phyloP scores from a whole-genome alignment of 148 eudicot species.

The Simmondsia chinensis region DNA sequence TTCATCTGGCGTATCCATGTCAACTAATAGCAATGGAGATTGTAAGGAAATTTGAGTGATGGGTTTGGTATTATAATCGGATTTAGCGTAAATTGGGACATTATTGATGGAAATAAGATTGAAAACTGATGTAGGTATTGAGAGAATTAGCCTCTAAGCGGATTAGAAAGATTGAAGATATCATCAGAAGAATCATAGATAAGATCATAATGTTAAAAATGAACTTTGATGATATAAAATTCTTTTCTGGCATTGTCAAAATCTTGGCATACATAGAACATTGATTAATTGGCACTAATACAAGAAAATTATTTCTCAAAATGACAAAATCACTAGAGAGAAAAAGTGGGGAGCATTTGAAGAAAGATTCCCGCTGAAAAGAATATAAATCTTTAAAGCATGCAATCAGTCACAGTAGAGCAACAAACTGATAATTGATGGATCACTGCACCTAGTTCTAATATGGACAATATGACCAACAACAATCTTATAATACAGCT shows the following conservation, averaged over 20 bases:
- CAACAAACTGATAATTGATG: too few relatives aligned
- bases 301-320: too few relatives aligned
- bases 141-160: constrained; percentile 36
- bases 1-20: constrained; percentile 1
- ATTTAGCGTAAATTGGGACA: constrained; percentile 11
- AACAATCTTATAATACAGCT: too few relatives aligned
- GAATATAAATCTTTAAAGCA: too few relatives aligned
- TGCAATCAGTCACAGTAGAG: too few relatives aligned
- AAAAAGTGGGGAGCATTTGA: too few relatives aligned
- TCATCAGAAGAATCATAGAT: constrained; percentile 36
- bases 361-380: too few relatives aligned
- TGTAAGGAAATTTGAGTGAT: not conserved
- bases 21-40: constrained; percentile 3
- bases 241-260: constrained; percentile 42
- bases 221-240: constrained; percentile 38
- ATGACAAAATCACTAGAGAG: too few relatives aligned
- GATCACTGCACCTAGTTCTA: too few relatives aligned
- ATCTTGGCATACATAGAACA: constrained; percentile 15
- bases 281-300: too few relatives aligned
- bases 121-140: constrained; percentile 33
- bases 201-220: constrained; percentile 34
- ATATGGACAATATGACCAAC: too few relatives aligned
- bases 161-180: constrained; percentile 50
- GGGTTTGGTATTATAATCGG: constrained; percentile 3
- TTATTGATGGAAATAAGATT: constrained; percentile 29